Base-by-base conservation (phyloP, 306 rosid species). In the Quercus parvula region DNA sequence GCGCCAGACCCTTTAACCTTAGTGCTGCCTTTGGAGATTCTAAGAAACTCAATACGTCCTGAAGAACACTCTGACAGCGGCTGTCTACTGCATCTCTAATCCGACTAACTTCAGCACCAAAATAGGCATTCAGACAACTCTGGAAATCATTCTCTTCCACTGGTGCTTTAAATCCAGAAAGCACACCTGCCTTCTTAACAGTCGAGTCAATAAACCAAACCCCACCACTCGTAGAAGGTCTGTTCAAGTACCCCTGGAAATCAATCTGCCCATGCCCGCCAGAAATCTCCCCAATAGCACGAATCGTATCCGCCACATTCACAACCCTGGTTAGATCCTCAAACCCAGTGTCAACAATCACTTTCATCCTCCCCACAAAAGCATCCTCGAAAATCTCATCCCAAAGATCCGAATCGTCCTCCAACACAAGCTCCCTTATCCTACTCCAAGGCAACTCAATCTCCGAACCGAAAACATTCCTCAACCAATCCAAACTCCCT, bases 11-110 rank as follows among this genome's bases (percentile, higher is more conserved):
- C 89, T 89, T 89, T 77, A 93, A 84, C 86, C 99, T 93, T 73
- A 73, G 85, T 56, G 96, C 86, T 70, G 97, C 97, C 91, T 91
- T 93, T 0, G 96, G 99, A 73, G 99, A 95, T 74, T 95, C 98
- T 76, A 95, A 84, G 95, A 95, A 95, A 79, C 90, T 80, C 58
- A 95, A 82, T 11, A 95, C 82, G 81, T 95, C 99, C 82, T 89
- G 89, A 71, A 95, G 96, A 77, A 91, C 86, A 76, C 86, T 85
- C 88, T 77, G 91, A 83, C 96, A 95, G 76, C 93, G 84, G 74
- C 78, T 86, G 70, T 93, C 99, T 75, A 90, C 91, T n/a, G 83
- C 91, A 83, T 95, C 98, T 85, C 96, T 89, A 70, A 95, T 89
- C 72, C 80, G 80, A 75, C 97, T 87, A 68, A 91, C 97, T 87